Evolutionary conservation across 192 early-diverging fungal genomes (phyloP).

Genomic region (Coemansia erecta): DNA sequence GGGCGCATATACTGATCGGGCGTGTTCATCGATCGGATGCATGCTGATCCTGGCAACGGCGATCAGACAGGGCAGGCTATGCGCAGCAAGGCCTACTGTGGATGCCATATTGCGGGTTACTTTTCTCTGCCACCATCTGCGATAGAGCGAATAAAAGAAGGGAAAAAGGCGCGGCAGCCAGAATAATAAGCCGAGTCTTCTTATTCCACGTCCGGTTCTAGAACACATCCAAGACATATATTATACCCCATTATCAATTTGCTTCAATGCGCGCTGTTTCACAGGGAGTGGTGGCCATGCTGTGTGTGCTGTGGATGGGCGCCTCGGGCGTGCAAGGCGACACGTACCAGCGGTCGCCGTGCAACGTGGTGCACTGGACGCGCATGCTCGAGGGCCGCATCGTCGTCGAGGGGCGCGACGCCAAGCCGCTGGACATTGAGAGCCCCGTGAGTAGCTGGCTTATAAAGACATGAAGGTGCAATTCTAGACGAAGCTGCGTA

Average conservation of each 20-base stretch:
- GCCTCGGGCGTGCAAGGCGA: constrained; percentile 5
- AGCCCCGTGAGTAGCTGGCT: constrained; percentile 19
- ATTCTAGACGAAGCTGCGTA: too few species aligned
- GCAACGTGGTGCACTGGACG: constrained; percentile 46
- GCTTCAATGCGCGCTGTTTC: neutral
- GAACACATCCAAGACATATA: neutral
- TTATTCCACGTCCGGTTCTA: too few species aligned
- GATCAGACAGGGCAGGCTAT: too few species aligned
- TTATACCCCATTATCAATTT: neutral
- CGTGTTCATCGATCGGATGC: too few species aligned
- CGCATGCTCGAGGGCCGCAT: constrained; percentile 41
- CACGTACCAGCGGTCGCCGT: constrained; percentile 38
- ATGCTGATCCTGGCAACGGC: too few species aligned
- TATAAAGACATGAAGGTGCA: too few species aligned
- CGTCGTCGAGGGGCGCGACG: constrained; percentile 30
- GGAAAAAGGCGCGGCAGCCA: too few species aligned
- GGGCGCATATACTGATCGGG: too few species aligned
- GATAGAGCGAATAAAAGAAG: too few species aligned
- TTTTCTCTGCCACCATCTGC: neutral
- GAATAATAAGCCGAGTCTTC: too few species aligned
- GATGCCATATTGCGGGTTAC: neutral
- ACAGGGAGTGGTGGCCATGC: neutral
- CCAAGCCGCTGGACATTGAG: constrained; percentile 33
- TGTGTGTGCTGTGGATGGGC: neutral
- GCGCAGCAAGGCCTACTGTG: too few species aligned